phyloP scores from a whole-genome alignment of 805 yeast species.

The Myxozyma sirexii region DNA sequence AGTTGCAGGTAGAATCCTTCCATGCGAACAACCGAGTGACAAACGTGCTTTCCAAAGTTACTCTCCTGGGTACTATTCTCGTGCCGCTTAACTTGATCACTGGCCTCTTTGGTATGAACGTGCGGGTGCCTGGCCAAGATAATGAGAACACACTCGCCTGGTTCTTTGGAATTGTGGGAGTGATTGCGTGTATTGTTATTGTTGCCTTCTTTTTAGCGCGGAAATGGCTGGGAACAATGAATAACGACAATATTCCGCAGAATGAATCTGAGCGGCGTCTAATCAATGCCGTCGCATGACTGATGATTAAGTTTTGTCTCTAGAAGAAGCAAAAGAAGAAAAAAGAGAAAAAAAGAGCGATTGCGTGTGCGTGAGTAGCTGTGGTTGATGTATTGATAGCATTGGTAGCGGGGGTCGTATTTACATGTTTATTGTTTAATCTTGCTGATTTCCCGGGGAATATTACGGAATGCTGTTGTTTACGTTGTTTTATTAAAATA shows the following conservation, averaged over 20 bases:
- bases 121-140: slow-evolving; percentile 73
- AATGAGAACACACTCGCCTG: slow-evolving; percentile 51
- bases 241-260: not conserved
- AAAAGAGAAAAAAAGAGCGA: not conserved
- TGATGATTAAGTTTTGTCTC: not conserved
- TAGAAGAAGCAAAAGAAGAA: too few relatives aligned
- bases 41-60: slow-evolving; percentile 83
- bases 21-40: slow-evolving; percentile 83
- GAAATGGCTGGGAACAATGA: slow-evolving; percentile 19
- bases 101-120: slow-evolving; percentile 96
- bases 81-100: slow-evolving; percentile 89
- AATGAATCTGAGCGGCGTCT: not conserved
- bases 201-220: slow-evolving; percentile 47
- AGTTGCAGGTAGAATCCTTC: slow-evolving; percentile 89
- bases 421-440: not conserved
- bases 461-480: too few relatives aligned
- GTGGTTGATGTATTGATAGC: not conserved
- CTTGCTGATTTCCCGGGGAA: not conserved
- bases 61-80: slow-evolving; percentile 84
- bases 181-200: slow-evolving; percentile 49
- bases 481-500: too few relatives aligned
- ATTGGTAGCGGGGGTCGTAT: not conserved
- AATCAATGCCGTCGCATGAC: slow-evolving; percentile 7
- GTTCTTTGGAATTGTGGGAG: slow-evolving; percentile 70
- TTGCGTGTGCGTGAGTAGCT: too few relatives aligned